Evolutionary conservation across 345 rosid genomes (phyloP).

Genomic region (Aegle marmelos): DNA sequence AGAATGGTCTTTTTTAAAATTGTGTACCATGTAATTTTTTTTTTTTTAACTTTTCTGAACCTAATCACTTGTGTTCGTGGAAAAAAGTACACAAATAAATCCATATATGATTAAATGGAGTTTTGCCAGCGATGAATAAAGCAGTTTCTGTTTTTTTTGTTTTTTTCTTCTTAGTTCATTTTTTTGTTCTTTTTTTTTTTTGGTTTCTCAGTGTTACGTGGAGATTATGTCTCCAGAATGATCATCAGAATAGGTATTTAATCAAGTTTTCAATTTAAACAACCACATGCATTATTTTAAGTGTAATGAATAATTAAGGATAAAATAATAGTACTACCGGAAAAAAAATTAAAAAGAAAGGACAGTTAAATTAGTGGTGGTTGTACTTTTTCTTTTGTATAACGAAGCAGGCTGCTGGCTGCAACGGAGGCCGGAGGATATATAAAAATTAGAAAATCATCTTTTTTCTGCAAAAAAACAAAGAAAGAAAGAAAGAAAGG

Average conservation of each 20-base stretch:
- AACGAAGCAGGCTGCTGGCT: background rate
- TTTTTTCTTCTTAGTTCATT: background rate
- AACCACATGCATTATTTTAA: background rate
- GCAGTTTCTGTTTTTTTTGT: background rate
- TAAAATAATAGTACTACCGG: background rate
- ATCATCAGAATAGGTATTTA: background rate
- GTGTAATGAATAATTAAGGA: background rate
- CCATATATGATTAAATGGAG: background rate
- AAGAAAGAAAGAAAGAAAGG: too few relatives aligned
- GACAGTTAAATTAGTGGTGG: background rate
- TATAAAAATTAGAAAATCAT: background rate
- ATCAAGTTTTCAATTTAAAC: background rate
- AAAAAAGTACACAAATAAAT: background rate
- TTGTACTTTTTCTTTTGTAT: background rate
- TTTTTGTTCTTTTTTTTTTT: background rate
- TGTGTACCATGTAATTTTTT: slow-evolving; percentile 10
- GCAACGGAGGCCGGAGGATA: background rate
- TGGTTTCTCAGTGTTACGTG: background rate
- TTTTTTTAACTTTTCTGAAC: background rate
- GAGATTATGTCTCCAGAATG: background rate
- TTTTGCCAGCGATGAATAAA: slow-evolving; percentile 16
- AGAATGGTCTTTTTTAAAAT: background rate
- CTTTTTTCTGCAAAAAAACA: too few relatives aligned
- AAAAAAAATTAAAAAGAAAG: background rate
- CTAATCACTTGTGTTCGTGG: background rate